A percentile compares a stretch with the other conserved stretches of the same genome.
These are phyloP conservation scores for Sporopachydermia lactativora DNA, from an alignment of 805 yeast species.

Conservation along the genomic window DNA sequence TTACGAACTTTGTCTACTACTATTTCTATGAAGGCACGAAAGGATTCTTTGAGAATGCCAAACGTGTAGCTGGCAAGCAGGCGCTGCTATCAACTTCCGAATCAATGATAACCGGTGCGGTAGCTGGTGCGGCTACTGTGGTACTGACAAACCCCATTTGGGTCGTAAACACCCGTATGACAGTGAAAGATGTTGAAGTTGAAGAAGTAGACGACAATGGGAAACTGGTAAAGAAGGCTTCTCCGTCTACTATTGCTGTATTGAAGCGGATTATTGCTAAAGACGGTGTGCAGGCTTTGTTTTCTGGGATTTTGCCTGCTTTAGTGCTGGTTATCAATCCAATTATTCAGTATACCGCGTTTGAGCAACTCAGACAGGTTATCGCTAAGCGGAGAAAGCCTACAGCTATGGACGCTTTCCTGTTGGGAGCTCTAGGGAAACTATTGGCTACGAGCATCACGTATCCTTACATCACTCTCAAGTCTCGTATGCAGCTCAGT, in stretches of 20 bases:
- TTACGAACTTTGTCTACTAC: constrained; percentile 81
- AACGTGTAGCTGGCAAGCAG: constrained; percentile 17
- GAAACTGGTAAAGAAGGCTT: constrained; percentile 20
- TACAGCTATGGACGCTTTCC: constrained; percentile 64
- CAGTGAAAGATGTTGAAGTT: constrained; percentile 29
- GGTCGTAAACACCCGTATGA: constrained; percentile 88
- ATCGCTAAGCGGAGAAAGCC: constrained; percentile 40
- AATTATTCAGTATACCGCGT: constrained; percentile 80
- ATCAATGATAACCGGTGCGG: constrained; percentile 63
- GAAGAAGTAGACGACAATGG: constrained; percentile 7
- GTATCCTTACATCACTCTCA: constrained; percentile 83
- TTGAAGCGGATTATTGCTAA: constrained; percentile 46
- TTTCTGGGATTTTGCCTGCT: constrained; percentile 83
- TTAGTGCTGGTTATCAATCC: constrained; percentile 78
- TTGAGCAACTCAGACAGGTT: constrained; percentile 68
- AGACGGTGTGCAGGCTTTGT: constrained; percentile 61
- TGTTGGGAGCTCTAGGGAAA: constrained; percentile 83
- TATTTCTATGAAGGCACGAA: constrained; percentile 74
- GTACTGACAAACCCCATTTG: constrained; percentile 79
- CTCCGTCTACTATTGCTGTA: constrained; percentile 36
- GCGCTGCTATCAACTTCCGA: constrained; percentile 39
- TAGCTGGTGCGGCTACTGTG: constrained; percentile 81
- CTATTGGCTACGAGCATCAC: constrained; percentile 79
- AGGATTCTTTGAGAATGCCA: constrained; percentile 24
- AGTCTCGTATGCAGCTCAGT: constrained; percentile 75